These are phyloP conservation scores for Achlya hypogyna DNA, from an alignment of 352 stramenopile species.

Conservation along the genomic window DNA sequence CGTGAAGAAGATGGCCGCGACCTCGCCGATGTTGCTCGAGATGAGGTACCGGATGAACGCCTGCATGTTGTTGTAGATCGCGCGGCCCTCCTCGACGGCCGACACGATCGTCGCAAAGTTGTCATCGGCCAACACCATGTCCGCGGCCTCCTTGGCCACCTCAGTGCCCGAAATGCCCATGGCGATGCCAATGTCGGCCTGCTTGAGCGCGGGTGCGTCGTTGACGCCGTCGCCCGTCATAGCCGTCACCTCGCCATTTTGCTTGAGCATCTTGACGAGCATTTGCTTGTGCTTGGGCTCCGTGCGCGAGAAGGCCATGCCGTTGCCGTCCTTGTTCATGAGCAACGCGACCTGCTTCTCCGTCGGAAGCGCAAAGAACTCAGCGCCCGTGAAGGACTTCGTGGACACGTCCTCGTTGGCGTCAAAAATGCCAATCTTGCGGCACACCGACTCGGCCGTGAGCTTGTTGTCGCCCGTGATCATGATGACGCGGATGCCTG, in stretches of 20 bases:
- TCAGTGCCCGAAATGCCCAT: slow-evolving; percentile 98
- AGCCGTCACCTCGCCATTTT: slow-evolving; percentile 88
- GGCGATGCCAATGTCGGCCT: slow-evolving; percentile 97
- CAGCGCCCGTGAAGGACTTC: slow-evolving; percentile 90
- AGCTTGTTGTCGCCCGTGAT: slow-evolving; percentile 99
- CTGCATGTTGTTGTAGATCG: slow-evolving; percentile 97
- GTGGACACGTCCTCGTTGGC: slow-evolving; percentile 74
- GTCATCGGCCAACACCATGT: slow-evolving; percentile 98
- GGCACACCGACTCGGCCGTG: slow-evolving; percentile 95
- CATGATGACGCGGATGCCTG: slow-evolving; percentile 98
- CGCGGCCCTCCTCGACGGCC: slow-evolving; percentile 75
- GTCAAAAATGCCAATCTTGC: slow-evolving; percentile 95
- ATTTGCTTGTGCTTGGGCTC: slow-evolving; percentile 98
- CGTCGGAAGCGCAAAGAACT: slow-evolving; percentile 92
- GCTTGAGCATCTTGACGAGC: slow-evolving; percentile 93
- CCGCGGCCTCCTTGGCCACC: slow-evolving; percentile 95
- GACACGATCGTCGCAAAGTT: slow-evolving; percentile 99
- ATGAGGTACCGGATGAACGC: slow-evolving; percentile 99
- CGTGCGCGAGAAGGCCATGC: slow-evolving; percentile 95
- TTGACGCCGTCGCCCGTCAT: slow-evolving; percentile 99
- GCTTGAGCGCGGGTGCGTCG: slow-evolving; percentile 96
- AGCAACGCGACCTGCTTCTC: slow-evolving; percentile 88
- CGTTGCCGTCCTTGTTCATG: slow-evolving; percentile 70
- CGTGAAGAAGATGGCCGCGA: slow-evolving; percentile 98
- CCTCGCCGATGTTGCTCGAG: slow-evolving; percentile 98